Evolutionary conservation across 78 protist species (phyloP).

Genomic region (Isochrysis galbana): DNA sequence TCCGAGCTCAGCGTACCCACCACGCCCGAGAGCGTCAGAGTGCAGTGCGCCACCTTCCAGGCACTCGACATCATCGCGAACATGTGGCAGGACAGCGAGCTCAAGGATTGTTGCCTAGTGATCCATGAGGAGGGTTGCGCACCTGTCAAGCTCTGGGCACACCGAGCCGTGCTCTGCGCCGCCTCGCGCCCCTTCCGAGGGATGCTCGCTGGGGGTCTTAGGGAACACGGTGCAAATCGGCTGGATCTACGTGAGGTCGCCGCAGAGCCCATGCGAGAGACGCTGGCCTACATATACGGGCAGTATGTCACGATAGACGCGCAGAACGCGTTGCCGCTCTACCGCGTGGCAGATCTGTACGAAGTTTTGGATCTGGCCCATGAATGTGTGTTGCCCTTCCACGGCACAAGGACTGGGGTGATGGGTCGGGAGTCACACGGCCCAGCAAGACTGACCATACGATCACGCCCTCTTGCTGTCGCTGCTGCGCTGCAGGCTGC

Average conservation of each 20-base stretch:
- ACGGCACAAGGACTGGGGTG: no score
- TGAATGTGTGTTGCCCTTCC: no score
- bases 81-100: neutral
- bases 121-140: neutral
- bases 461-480: no score
- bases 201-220: neutral
- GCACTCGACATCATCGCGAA: neutral
- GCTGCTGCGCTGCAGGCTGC: no score
- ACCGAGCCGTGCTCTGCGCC: neutral
- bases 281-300: neutral
- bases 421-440: no score
- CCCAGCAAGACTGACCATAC: no score
- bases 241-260: neutral
- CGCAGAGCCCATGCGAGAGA: neutral
- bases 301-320: neutral
- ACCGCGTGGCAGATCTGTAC: neutral
- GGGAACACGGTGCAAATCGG: neutral
- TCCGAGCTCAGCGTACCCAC: no score
- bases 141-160: neutral
- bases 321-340: neutral
- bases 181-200: neutral
- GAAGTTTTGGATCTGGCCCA: neutral
- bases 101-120: neutral
- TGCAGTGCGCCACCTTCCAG: no score
- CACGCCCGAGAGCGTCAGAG: no score